Percentiles rank a stretch among this genome's conserved stretches.
Conservation (phyloP, 768 basidiomycete genomes). For the Psilocybe cubensis region DNA sequence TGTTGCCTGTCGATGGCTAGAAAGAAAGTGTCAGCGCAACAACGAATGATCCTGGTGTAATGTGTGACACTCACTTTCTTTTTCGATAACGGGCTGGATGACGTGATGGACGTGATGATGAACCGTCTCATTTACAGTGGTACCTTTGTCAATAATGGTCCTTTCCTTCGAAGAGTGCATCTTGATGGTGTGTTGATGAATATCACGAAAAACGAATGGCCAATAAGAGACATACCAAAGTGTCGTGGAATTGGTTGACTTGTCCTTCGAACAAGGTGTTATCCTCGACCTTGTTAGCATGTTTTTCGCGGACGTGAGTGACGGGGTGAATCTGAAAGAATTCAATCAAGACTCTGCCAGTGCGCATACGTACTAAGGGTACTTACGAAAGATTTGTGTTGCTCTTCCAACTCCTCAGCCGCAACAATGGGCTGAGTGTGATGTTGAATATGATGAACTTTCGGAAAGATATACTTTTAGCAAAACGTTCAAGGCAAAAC, state of each 20-base stretch:
- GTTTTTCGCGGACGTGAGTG: constrained; percentile 28
- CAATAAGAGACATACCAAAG: constrained; percentile 20
- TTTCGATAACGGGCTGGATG: constrained; percentile 41
- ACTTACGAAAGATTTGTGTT: constrained; percentile 28
- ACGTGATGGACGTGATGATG: constrained; percentile 42
- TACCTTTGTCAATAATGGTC: constrained; percentile 35
- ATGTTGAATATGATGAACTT: constrained; percentile 44
- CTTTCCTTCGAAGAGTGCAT: constrained; percentile 28
- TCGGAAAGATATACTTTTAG: not conserved
- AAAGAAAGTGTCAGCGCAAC: not conserved
- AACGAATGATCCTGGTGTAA: not conserved
- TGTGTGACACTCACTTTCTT: constrained; percentile 32
- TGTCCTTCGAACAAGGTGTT: constrained; percentile 30
- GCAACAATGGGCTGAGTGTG: constrained; percentile 38
- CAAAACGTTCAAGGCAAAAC: not conserved
- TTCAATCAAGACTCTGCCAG: not conserved
- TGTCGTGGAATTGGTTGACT: constrained; percentile 29
- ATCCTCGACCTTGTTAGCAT: constrained; percentile 32
- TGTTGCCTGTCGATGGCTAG: constrained; percentile 33
- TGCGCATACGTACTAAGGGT: not conserved
- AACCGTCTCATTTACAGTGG: constrained; percentile 30
- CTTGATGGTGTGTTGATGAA: constrained; percentile 6
- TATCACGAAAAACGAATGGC: not conserved
- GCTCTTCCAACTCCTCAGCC: constrained; percentile 27
- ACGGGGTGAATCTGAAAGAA: constrained; percentile 27